Conservation (phyloP, 225 moss, liverwort and hornwort species). For the Rhytidiadelphus loreus region DNA sequence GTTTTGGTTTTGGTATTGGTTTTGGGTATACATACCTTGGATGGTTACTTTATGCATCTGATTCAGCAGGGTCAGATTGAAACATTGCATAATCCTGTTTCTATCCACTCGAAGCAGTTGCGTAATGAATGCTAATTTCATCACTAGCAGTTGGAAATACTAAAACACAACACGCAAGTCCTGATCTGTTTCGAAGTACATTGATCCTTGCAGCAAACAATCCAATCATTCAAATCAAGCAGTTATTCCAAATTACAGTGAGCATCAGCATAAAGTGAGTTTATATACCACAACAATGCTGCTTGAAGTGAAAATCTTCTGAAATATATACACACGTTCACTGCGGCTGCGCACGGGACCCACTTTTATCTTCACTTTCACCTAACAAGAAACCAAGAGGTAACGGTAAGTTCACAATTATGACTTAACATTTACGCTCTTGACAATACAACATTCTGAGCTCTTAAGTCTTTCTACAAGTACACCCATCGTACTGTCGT, state of each 20-base stretch:
- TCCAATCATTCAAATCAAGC: neutral
- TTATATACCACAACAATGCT: conserved; percentile 45
- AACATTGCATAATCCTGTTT: neutral
- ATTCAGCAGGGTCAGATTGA: neutral
- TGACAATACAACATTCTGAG: neutral
- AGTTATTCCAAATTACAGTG: neutral
- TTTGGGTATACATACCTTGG: neutral
- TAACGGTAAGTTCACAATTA: neutral
- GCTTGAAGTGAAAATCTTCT: conserved; percentile 63
- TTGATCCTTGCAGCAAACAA: neutral
- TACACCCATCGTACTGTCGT: neutral
- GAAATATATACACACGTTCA: conserved; percentile 39
- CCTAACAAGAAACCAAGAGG: conserved; percentile 11
- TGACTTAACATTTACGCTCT: neutral
- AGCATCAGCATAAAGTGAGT: neutral
- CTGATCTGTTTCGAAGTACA: neutral
- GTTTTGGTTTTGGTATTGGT: neutral
- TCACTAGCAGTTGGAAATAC: neutral
- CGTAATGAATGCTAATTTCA: neutral
- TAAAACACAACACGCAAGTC: neutral
- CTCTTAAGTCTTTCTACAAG: neutral
- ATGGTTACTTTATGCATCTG: neutral
- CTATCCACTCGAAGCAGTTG: neutral
- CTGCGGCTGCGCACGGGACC: conserved; percentile 32
- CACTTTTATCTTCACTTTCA: conserved; percentile 54